phyloP scores from a whole-genome alignment of 106 monocot species.

The Dactylorhiza incarnata region DNA sequence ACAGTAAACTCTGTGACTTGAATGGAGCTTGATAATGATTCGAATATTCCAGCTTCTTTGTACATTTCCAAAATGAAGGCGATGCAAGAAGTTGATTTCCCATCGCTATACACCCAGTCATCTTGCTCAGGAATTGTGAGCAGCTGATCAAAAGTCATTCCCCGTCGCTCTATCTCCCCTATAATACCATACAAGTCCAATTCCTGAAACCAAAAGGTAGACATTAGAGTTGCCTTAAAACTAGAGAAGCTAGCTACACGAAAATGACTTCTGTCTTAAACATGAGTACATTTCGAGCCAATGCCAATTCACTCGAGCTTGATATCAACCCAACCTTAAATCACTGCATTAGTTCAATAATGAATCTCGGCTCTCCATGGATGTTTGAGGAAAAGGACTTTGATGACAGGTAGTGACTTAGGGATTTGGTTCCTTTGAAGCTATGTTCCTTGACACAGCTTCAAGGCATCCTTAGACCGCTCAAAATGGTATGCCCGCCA shows the following conservation, averaged over 20 bases:
- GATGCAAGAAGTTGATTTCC: constrained; percentile 90
- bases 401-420: too few species aligned
- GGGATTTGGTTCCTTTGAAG: too few species aligned
- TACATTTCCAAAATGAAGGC: constrained; percentile 92
- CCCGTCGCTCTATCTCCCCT: constrained; percentile 66
- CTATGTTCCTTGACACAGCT: too few species aligned
- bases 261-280: too few species aligned
- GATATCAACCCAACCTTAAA: too few species aligned
- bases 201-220: constrained; percentile 27
- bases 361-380: too few species aligned
- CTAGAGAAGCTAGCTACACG: not conserved
- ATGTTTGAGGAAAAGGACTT: too few species aligned
- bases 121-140: constrained; percentile 91
- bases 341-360: too few species aligned
- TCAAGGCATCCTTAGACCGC: too few species aligned
- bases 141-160: constrained; percentile 86
- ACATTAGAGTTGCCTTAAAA: not conserved
- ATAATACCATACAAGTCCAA: constrained; percentile 69
- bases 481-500: too few species aligned
- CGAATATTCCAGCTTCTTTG: constrained; percentile 85
- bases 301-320: too few species aligned
- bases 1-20: constrained; percentile 96
- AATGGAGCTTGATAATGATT: constrained; percentile 59
- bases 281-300: too few species aligned
- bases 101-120: constrained; percentile 93